phyloP scores from a whole-genome alignment of 148 eudicot genomes.

The Simmondsia chinensis region DNA sequence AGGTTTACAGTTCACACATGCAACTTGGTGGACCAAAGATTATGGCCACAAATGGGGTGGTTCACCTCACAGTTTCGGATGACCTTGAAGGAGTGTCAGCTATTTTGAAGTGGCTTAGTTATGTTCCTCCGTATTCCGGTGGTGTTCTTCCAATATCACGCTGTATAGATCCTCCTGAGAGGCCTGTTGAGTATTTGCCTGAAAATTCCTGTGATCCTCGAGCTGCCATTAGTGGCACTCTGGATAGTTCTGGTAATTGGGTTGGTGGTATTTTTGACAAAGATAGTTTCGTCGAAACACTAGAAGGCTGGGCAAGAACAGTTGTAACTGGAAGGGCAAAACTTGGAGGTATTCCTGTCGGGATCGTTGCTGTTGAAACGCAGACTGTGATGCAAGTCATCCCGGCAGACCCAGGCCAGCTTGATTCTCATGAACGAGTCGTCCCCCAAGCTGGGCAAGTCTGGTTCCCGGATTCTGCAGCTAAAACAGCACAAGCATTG shows the following conservation, averaged over 20 bases:
- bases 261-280: slow-evolving; percentile 87
- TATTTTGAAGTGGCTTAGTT: slow-evolving; percentile 90
- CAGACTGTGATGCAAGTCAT: slow-evolving; percentile 97
- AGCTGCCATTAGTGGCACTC: slow-evolving; percentile 66
- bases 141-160: slow-evolving; percentile 86
- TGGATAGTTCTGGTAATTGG: slow-evolving; percentile 67
- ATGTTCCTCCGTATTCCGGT: slow-evolving; percentile 62
- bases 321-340: slow-evolving; percentile 99
- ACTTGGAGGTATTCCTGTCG: slow-evolving; percentile 96
- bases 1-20: slow-evolving; percentile 99
- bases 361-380: slow-evolving; percentile 91
- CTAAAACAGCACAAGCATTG: slow-evolving; percentile 94
- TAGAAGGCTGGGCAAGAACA: slow-evolving; percentile 99
- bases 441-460: slow-evolving; percentile 99
- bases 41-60: slow-evolving; percentile 96
- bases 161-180: slow-evolving; percentile 67
- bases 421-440: slow-evolving; percentile 89
- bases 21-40: slow-evolving; percentile 99
- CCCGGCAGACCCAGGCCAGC: slow-evolving; percentile 98
- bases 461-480: slow-evolving; percentile 99
- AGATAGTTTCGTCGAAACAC: slow-evolving; percentile 83
- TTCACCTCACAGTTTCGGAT: slow-evolving; percentile 82
- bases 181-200: slow-evolving; percentile 71
- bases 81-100: slow-evolving; percentile 92
- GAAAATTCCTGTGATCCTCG: slow-evolving; percentile 95